Evolutionary conservation across 1,284 basidiomycete genomes (phyloP), one percentile per base, ranked within the genome.

Genomic region (Rhodotorula sp.): DNA sequence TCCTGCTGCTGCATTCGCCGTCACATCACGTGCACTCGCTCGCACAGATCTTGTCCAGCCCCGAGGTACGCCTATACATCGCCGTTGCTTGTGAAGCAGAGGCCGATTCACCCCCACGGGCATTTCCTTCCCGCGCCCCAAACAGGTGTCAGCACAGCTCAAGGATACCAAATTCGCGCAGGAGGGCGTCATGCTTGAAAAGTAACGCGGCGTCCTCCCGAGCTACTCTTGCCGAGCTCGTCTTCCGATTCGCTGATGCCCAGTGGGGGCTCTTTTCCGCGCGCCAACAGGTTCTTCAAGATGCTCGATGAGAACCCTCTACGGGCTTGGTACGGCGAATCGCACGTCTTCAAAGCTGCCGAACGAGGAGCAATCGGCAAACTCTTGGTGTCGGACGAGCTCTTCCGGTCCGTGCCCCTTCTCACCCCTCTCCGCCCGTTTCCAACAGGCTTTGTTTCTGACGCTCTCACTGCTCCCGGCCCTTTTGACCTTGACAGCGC

Each of bases 81-180:
- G 21, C 5, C n/a, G 7, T 21, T 18, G 5, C 39, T 43, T 12
- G 39, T 43, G 39, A 43, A 12, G 23, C 5, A 8, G 54, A 15
- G 15, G 12, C n/a, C 29, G 3, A 56, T 1, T 10, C 54, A 29
- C 54, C 15, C 54, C 3, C 39, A 43, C 39, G 39, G 39, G 39
- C 39, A 43, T 43, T 10, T 43, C 39, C 39, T 54, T 8, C 26
- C 18, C 23, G 7, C n/a, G 21, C 14, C 54, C 5, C 29, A 59
- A 62, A 23, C 72, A 91, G 90, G 85, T 91, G 65, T 83, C 85
- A 7, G 81, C 87, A 5, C 92, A 91, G 77, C 83, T 99, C 65
- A 95, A 96, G 80, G 96, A 98, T 77, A 97, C 97, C 21, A 99
- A 99, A 80, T 99, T 99, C 82, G 94, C 97, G 0, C 86, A 91